These are phyloP conservation scores for Cystobasidium ongulense DNA, from an alignment of 768 basidiomycete genomes.

Conservation along the genomic window DNA sequence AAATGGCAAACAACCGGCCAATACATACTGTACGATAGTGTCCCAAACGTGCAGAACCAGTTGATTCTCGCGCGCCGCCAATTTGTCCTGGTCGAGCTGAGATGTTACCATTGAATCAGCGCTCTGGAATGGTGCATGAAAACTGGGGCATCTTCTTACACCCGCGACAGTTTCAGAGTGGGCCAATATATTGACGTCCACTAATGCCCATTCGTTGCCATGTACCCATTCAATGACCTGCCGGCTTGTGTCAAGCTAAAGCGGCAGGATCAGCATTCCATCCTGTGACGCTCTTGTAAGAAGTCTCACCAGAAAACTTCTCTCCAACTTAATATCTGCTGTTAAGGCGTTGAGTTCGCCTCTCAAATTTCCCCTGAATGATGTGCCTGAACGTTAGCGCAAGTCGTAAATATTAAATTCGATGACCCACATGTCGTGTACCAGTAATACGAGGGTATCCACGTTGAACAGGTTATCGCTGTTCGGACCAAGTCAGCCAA, in stretches of 20 bases:
- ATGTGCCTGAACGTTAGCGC: background rate
- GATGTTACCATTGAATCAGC: conserved; percentile 47
- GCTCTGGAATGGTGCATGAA: conserved; percentile 34
- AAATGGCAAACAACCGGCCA: background rate
- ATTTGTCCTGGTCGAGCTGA: conserved; percentile 36
- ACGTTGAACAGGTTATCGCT: conserved; percentile 68
- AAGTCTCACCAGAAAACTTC: conserved; percentile 66
- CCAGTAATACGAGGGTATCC: conserved; percentile 70
- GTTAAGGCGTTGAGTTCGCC: conserved; percentile 54
- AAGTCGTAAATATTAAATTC: background rate
- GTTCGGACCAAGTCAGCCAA: background rate
- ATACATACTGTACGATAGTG: conserved; percentile 76
- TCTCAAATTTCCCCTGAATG: conserved; percentile 70
- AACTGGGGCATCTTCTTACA: conserved; percentile 5
- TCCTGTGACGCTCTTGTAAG: background rate
- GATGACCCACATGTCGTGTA: conserved; percentile 80
- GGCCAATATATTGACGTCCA: conserved; percentile 73
- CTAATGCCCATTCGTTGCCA: conserved; percentile 58
- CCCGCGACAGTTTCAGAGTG: conserved; percentile 38
- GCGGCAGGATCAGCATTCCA: background rate
- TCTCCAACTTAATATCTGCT: conserved; percentile 62
- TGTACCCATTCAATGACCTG: conserved; percentile 66
- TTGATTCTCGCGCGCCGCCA: conserved; percentile 47
- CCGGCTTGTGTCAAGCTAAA: conserved; percentile 75
- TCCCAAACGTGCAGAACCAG: conserved; percentile 86